phyloP scores from a whole-genome alignment of 2,329 filamentous ascomycete species.

The Alternaria sp. region DNA sequence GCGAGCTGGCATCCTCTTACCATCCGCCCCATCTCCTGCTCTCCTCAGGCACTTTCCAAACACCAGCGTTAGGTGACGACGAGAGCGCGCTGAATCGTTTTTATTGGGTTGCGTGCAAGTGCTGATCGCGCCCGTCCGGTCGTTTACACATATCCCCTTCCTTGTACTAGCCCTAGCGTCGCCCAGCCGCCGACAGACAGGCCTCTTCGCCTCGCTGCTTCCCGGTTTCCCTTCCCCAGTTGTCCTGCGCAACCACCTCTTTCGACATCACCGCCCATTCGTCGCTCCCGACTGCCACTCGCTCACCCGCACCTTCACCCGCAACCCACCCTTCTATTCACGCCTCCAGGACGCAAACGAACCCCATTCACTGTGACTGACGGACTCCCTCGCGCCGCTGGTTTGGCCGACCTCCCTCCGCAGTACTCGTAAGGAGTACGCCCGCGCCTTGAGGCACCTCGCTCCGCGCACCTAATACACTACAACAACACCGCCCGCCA shows the following conservation, averaged over 20 bases:
- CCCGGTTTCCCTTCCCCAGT: conserved; percentile 41
- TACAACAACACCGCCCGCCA: conserved; percentile 26
- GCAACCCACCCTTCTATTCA: conserved; percentile 4
- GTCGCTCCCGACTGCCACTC: conserved; percentile 33
- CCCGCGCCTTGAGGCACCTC: conserved; percentile 24
- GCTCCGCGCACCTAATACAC: conserved; percentile 15
- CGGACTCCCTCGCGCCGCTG: conserved; percentile 36
- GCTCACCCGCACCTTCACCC: conserved; percentile 27
- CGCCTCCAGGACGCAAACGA: conserved; percentile 6
- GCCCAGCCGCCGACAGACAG: conserved; percentile 22
- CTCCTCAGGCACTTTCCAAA: conserved; percentile 35
- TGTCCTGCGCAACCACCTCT: conserved; percentile 28
- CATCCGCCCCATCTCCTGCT: conserved; percentile 28
- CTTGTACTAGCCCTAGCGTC: conserved; percentile 25
- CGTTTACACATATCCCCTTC: conserved; percentile 28
- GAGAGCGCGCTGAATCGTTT: conserved; percentile 15
- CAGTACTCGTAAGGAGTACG: conserved; percentile 42
- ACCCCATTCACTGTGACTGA: conserved; percentile 10
- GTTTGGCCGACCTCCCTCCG: conserved; percentile 38
- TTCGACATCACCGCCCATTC: conserved; percentile 26
- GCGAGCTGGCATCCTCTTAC: conserved; percentile 27
- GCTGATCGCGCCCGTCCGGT: conserved; percentile 42
- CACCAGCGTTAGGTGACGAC: conserved; percentile 26
- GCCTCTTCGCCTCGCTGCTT: conserved; percentile 32
- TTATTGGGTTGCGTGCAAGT: conserved; percentile 26